Conservation (phyloP, 2,329 filamentous ascomycete genomes). For the Apiospora pterosperma region DNA sequence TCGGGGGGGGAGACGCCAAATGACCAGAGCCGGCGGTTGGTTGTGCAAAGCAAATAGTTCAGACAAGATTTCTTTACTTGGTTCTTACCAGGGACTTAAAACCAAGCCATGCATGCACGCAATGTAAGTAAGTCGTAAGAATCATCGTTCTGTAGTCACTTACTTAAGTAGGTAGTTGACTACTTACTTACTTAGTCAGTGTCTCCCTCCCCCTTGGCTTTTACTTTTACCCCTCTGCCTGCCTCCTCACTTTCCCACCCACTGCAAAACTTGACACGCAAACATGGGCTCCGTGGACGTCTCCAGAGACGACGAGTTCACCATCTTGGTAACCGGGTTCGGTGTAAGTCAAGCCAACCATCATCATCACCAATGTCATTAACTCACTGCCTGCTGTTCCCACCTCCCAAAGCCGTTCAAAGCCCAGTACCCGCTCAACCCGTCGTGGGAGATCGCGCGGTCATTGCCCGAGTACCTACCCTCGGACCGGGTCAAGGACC, state of each 20-base stretch:
- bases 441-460: conserved; percentile 74
- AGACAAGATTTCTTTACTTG: neutral
- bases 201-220: no score
- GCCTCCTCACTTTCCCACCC: neutral
- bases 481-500: conserved; percentile 40
- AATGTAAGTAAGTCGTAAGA: no score
- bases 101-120: neutral
- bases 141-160: no score
- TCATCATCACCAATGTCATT: no score
- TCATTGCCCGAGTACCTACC: conserved; percentile 64
- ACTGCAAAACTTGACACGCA: neutral
- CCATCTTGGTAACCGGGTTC: conserved; percentile 60
- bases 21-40: neutral
- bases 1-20: no score
- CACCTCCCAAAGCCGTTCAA: conserved; percentile 63
- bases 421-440: conserved; percentile 67
- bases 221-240: neutral
- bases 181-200: no score
- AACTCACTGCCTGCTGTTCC: neutral
- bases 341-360: conserved; percentile 40
- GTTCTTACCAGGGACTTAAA: no score
- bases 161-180: no score
- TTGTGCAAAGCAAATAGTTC: neutral
- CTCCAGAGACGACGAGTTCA: conserved; percentile 44
- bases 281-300: conserved; percentile 27